Evolutionary conservation across 164 flowering plant genomes (phyloP).

Genomic region (Akebia trifoliata): DNA sequence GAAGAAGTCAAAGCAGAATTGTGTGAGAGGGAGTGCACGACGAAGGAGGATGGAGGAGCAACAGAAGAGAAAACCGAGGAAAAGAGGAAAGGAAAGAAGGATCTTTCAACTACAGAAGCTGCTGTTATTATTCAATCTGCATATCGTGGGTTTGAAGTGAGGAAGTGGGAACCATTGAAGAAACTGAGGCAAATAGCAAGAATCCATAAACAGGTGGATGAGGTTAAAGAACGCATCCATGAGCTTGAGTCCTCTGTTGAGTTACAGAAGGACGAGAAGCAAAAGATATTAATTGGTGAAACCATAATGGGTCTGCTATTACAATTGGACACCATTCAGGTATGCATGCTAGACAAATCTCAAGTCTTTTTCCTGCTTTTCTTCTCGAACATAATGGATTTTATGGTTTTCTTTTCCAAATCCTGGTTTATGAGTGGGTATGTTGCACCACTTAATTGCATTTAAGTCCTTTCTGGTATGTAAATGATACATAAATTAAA

Average conservation of each 20-base stretch:
- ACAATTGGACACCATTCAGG: conserved; percentile 72
- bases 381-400: no score
- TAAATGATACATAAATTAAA: no score
- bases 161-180: conserved; percentile 63
- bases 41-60: neutral
- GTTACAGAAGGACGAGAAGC: conserved; percentile 26
- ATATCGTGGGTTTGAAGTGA: conserved; percentile 60
- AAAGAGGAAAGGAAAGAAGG: conserved; percentile 8
- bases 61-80: conserved; percentile 1
- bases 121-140: conserved; percentile 58
- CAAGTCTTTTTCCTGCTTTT: no score
- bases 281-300: conserved; percentile 43
- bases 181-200: conserved; percentile 53
- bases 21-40: neutral
- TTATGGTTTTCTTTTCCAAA: no score
- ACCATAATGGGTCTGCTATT: conserved; percentile 63
- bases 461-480: no score
- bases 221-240: conserved; percentile 30
- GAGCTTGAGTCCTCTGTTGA: conserved; percentile 31
- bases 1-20: neutral
- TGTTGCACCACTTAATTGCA: no score
- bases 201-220: conserved; percentile 31
- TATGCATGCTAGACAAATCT: conserved; percentile 24
- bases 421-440: no score
- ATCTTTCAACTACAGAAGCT: conserved; percentile 42